Evolutionary conservation across 345 rosid species (phyloP).

Genomic region (Trapa incisa): DNA sequence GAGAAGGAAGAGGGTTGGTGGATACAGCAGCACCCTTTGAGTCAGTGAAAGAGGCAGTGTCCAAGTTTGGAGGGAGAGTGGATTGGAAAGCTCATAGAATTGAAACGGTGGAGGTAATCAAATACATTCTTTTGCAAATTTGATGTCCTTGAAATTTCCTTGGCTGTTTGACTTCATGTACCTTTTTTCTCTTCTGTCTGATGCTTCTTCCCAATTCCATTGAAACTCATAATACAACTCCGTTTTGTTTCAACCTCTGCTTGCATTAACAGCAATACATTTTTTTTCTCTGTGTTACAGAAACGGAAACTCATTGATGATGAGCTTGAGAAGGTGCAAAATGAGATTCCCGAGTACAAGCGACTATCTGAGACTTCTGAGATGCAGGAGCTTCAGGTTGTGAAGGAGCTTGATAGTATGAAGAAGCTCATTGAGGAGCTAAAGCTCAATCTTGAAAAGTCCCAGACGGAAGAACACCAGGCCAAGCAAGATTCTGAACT

Average conservation of each 20-base stretch:
- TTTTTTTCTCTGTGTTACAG: slow-evolving; percentile 19
- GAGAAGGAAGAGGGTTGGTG: slow-evolving; percentile 40
- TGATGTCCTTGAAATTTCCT: too few species aligned
- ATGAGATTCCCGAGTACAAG: slow-evolving; percentile 56
- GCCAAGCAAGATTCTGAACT: slow-evolving; percentile 91
- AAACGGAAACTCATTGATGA: slow-evolving; percentile 58
- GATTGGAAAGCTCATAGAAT: slow-evolving; percentile 94
- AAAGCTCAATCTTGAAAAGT: slow-evolving; percentile 81
- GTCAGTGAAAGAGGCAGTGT: slow-evolving; percentile 91
- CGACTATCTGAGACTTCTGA: slow-evolving; percentile 50
- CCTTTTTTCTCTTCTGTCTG: neutral
- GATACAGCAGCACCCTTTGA: slow-evolving; percentile 85
- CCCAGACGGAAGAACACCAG: slow-evolving; percentile 77
- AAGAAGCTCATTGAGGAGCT: slow-evolving; percentile 78
- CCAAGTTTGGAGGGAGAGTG: slow-evolving; percentile 87
- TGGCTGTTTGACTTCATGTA: neutral
- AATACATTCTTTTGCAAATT: neutral
- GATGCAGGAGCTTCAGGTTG: slow-evolving; percentile 35
- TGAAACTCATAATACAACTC: neutral
- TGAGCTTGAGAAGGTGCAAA: slow-evolving; percentile 56
- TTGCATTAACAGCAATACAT: neutral
- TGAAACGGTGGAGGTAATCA: slow-evolving; percentile 62
- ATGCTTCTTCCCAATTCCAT: neutral
- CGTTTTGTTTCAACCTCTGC: neutral
- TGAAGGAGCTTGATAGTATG: slow-evolving; percentile 62